These are phyloP conservation scores for Leptographium radiaticola DNA, from an alignment of 2,329 filamentous ascomycete genomes.

Conservation along the genomic window DNA sequence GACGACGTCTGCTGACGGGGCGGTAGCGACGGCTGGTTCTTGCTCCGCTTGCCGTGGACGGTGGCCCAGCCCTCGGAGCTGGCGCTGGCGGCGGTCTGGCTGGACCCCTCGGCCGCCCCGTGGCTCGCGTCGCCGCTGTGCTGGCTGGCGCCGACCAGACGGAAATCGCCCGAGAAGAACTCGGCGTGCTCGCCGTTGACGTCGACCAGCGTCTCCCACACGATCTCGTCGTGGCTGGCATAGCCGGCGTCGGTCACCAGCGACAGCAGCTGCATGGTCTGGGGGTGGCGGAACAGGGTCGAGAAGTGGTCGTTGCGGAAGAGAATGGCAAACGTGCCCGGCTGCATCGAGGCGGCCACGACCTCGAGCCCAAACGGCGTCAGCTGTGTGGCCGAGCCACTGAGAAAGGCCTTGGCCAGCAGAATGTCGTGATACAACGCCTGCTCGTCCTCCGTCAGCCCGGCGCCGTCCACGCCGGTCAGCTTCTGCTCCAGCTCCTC, in stretches of 20 bases:
- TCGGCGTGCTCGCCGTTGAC: conserved; percentile 72
- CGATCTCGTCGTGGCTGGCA: conserved; percentile 72
- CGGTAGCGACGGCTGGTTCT: conserved; percentile 18
- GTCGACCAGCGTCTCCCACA: conserved; percentile 90
- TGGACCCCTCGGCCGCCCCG: background rate
- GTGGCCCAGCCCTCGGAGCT: conserved; percentile 38
- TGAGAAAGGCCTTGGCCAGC: conserved; percentile 73
- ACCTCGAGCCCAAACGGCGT: conserved; percentile 69
- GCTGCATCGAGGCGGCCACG: conserved; percentile 54
- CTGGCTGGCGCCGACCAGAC: conserved; percentile 51
- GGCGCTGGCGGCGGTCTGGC: background rate
- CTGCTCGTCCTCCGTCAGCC: conserved; percentile 62
- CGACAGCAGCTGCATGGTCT: conserved; percentile 61
- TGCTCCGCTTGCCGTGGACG: conserved; percentile 27
- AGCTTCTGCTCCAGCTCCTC: conserved; percentile 80
- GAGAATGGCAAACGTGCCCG: conserved; percentile 75
- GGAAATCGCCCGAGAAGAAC: conserved; percentile 84
- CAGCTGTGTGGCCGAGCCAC: conserved; percentile 70
- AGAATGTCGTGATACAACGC: conserved; percentile 70
- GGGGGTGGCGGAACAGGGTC: conserved; percentile 79
- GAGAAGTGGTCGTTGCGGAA: conserved; percentile 98
- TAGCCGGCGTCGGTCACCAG: conserved; percentile 92
- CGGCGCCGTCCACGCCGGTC: conserved; percentile 28
- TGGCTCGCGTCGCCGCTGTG: background rate
- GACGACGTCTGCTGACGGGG: conserved; percentile 11